phyloP scores from a whole-genome alignment of 23 red algal genomes.

The Cyanidiococcus yangmingshanensis region DNA sequence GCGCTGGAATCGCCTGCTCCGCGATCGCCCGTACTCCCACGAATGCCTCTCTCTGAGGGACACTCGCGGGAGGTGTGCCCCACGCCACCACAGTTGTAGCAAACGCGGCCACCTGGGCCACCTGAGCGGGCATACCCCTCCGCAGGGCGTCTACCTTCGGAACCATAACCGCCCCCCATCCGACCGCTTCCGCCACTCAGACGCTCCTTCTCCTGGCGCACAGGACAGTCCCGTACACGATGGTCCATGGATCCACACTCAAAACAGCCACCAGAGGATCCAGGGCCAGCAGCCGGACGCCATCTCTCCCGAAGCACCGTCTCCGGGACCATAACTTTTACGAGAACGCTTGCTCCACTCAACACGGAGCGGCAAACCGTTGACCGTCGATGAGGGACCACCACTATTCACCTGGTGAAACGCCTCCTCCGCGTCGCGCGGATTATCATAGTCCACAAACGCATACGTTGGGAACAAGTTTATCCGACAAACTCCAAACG shows the following conservation, averaged over 20 bases:
- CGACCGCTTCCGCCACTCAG: background rate
- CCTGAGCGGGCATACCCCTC: background rate
- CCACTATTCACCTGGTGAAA: background rate
- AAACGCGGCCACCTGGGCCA: background rate
- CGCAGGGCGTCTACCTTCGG: background rate
- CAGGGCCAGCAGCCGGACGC: background rate
- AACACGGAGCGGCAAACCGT: background rate
- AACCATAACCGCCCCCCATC: background rate
- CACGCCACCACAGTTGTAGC: conserved; percentile 15
- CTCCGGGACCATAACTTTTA: background rate
- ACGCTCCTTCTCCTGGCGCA: background rate
- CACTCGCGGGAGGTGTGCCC: background rate
- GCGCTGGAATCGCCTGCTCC: background rate
- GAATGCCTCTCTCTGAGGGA: background rate
- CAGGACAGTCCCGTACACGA: background rate
- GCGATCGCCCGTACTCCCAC: background rate
- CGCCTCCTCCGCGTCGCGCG: conserved; percentile 5
- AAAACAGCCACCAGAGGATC: background rate
- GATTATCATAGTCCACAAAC: conserved; percentile 6
- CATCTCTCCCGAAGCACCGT: background rate
- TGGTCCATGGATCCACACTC: conserved; percentile 13
- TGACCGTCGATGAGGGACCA: background rate
- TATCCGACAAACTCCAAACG: background rate
- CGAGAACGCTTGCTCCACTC: conserved; percentile 12
- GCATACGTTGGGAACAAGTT: background rate